phyloP scores from a whole-genome alignment of 2,329 filamentous ascomycete genomes.

The Sporothrix humicola region DNA sequence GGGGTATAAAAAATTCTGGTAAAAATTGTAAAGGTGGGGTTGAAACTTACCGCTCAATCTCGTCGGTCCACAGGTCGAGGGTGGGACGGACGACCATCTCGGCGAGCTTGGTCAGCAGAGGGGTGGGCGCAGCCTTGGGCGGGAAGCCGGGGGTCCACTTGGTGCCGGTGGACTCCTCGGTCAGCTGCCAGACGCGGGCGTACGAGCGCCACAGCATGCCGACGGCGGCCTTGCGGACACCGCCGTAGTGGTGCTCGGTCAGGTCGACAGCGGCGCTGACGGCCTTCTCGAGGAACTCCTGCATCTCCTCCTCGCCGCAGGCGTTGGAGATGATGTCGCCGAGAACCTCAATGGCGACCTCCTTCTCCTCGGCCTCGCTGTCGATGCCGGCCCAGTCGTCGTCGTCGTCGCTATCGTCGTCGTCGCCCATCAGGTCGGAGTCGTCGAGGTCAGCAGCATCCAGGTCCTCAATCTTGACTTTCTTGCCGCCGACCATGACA shows the following conservation, averaged over 20 bases:
- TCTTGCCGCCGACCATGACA: constrained; percentile 64
- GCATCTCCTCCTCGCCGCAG: constrained; percentile 71
- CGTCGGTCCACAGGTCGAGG: constrained; percentile 83
- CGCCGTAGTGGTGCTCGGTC: constrained; percentile 88
- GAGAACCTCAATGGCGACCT: constrained; percentile 93
- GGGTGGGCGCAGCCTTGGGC: constrained; percentile 76
- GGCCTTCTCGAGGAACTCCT: constrained; percentile 87
- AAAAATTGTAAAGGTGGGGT: constrained; percentile 37
- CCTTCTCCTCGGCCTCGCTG: constrained; percentile 91
- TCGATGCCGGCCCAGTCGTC: constrained; percentile 83
- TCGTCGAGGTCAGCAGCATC: constrained; percentile 62
- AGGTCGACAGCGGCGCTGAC: constrained; percentile 81
- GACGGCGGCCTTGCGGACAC: constrained; percentile 88
- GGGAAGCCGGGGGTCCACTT: constrained; percentile 93
- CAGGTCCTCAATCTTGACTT: constrained; percentile 74
- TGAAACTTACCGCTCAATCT: constrained; percentile 91
- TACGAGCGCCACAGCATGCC: constrained; percentile 93
- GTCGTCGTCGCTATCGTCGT: constrained; percentile 73
- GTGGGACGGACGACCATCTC: constrained; percentile 85
- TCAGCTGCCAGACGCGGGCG: constrained; percentile 85
- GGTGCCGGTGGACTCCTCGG: constrained; percentile 75
- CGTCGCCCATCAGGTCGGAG: constrained; percentile 61
- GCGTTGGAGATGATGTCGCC: constrained; percentile 91
- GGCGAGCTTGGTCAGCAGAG: constrained; percentile 82
- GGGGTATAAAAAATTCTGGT: too few relatives aligned